phyloP scores from a whole-genome alignment of 306 rosid species.

The Bauhinia variegata region DNA sequence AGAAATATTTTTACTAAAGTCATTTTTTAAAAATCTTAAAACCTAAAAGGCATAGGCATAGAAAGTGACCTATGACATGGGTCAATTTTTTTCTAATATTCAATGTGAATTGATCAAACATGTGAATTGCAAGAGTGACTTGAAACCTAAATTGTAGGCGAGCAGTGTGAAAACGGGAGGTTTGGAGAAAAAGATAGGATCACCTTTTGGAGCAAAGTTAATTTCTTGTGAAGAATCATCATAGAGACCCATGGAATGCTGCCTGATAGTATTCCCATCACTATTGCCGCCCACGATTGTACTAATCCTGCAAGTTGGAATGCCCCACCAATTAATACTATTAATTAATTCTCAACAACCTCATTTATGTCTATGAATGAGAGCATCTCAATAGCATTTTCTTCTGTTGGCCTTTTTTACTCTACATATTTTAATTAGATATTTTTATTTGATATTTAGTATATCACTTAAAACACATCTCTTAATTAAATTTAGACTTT shows the following conservation, averaged over 20 bases:
- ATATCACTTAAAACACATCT: too few relatives aligned
- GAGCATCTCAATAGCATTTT: too few relatives aligned
- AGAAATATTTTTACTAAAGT: too few relatives aligned
- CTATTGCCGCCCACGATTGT: slow-evolving; percentile 97
- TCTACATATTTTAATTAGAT: too few relatives aligned
- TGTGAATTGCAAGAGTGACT: neutral
- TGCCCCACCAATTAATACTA: neutral
- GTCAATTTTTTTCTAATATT: slow-evolving; percentile 4
- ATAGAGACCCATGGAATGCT: slow-evolving; percentile 91
- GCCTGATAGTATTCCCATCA: slow-evolving; percentile 75
- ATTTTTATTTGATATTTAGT: too few relatives aligned
- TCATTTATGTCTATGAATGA: too few relatives aligned
- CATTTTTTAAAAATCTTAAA: too few relatives aligned
- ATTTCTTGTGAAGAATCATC: slow-evolving; percentile 91
- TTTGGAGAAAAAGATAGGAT: neutral
- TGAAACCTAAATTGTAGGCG: neutral
- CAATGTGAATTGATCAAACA: slow-evolving; percentile 11
- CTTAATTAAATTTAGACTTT: too few relatives aligned
- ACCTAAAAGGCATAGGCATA: too few relatives aligned
- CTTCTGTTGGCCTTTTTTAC: too few relatives aligned
- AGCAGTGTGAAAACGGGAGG: too few relatives aligned
- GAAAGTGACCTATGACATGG: neutral
- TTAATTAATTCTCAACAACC: too few relatives aligned
- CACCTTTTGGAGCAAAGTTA: slow-evolving; percentile 71
- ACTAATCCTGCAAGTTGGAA: slow-evolving; percentile 61